Percentiles rank a stretch among this genome's conserved stretches.
phyloP scores from a whole-genome alignment of 306 rosid genomes.

The Carpinus viminea region DNA sequence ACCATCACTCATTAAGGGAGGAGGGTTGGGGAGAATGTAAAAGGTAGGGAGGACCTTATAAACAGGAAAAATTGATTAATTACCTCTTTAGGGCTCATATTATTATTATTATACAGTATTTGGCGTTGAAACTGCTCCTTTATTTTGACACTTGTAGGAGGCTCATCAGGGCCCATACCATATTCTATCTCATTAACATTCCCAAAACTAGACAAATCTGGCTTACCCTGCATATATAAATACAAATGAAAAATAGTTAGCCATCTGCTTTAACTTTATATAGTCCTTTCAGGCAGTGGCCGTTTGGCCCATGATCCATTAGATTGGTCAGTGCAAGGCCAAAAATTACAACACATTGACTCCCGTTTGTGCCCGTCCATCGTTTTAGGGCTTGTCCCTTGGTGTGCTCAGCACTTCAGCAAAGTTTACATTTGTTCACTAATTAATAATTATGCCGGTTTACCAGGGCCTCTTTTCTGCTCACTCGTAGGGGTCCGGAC shows the following conservation, averaged over 20 bases:
- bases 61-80: background rate
- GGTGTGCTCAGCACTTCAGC: too few relatives aligned
- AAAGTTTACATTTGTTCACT: too few relatives aligned
- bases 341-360: too few relatives aligned
- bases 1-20: background rate
- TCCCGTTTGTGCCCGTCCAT: too few relatives aligned
- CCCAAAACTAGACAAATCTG: constrained; percentile 29
- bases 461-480: too few relatives aligned
- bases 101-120: constrained; percentile 8
- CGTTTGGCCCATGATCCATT: too few relatives aligned
- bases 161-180: constrained; percentile 15
- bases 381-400: too few relatives aligned
- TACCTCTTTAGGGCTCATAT: constrained; percentile 25
- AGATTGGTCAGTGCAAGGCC: too few relatives aligned
- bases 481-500: too few relatives aligned
- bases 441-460: too few relatives aligned
- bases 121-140: constrained; percentile 14
- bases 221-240: constrained; percentile 16
- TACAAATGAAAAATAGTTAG: background rate
- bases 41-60: background rate
- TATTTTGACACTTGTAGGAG: constrained; percentile 15
- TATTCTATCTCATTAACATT: background rate
- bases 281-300: too few relatives aligned
- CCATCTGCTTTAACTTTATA: too few relatives aligned
- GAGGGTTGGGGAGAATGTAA: background rate